Conservation (phyloP, 257 asterid genomes). For the Ehretia macrophylla region DNA sequence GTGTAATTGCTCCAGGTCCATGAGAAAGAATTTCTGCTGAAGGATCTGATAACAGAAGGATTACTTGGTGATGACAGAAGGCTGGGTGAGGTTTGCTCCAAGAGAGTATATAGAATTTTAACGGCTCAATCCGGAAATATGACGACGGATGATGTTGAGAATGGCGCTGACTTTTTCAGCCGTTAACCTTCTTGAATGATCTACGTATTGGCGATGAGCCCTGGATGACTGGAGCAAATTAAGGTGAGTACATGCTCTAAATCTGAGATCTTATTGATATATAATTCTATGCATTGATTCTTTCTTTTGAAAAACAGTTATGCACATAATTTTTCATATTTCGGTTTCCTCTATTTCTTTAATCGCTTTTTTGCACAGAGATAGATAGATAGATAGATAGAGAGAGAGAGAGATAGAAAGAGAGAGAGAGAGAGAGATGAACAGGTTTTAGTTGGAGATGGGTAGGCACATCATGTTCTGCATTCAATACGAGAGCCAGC, state of each 20-base stretch:
- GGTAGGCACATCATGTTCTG: too few species aligned
- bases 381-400: too few species aligned
- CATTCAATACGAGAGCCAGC: too few species aligned
- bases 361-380: too few species aligned
- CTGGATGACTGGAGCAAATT: not conserved
- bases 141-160: conserved; percentile 80
- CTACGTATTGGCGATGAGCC: not conserved
- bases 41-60: conserved; percentile 69
- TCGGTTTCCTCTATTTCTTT: too few species aligned
- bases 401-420: too few species aligned
- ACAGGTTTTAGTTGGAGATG: too few species aligned
- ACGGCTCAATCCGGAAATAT: conserved; percentile 83
- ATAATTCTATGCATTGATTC: not conserved
- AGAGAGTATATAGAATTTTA: conserved; percentile 82
- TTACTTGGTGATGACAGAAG: conserved; percentile 71
- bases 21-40: conserved; percentile 84
- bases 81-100: conserved; percentile 86
- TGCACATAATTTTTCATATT: too few species aligned
- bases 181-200: conserved; percentile 19
- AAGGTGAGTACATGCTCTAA: conserved; percentile 11
- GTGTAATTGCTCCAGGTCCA: conserved; percentile 46
- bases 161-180: conserved; percentile 85
- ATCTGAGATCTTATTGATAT: conserved; percentile 1
- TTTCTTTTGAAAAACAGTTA: not conserved
- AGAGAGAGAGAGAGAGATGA: too few species aligned